A percentile compares a stretch with the other conserved stretches of the same genome.
Evolutionary conservation across 2,329 filamentous ascomycete genomes (phyloP).

Genomic region (Macrophomina phaseolina): DNA sequence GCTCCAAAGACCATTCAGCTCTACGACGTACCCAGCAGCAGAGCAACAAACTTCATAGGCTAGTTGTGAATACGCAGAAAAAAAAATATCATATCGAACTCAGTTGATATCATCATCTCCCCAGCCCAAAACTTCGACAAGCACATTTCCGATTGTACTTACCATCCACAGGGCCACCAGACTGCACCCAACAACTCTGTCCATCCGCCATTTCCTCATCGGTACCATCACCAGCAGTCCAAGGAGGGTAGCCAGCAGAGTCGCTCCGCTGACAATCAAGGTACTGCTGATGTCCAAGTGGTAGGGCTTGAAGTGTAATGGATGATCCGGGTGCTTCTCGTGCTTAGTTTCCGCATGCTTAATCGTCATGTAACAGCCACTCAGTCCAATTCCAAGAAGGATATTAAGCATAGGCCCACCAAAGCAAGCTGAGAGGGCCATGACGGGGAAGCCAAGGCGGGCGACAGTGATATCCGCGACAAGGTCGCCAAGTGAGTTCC

Average conservation of each 20-base stretch:
- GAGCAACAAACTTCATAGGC: neutral
- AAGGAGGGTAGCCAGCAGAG: conserved; percentile 78
- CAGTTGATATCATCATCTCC: conserved; percentile 13
- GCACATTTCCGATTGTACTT: conserved; percentile 81
- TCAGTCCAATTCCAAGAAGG: conserved; percentile 88
- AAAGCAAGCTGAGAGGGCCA: conserved; percentile 94
- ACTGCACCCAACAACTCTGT: conserved; percentile 72
- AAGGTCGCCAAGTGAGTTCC: conserved; percentile 91
- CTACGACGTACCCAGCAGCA: neutral
- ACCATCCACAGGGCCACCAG: conserved; percentile 80
- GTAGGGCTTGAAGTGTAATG: conserved; percentile 75
- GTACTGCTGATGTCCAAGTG: conserved; percentile 83
- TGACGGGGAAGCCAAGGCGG: conserved; percentile 90
- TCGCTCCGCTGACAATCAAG: conserved; percentile 83
- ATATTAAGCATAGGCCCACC: conserved; percentile 99
- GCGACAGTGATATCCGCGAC: conserved; percentile 96
- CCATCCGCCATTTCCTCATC: conserved; percentile 84
- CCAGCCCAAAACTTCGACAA: conserved; percentile 67
- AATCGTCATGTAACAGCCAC: conserved; percentile 86
- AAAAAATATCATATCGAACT: neutral
- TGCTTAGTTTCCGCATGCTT: conserved; percentile 69
- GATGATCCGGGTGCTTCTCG: conserved; percentile 68
- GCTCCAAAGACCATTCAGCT: neutral
- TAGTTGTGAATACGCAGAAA: neutral
- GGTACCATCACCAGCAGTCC: conserved; percentile 82